phyloP scores from a whole-genome alignment of 1,139 yeast species.

The Debaryomyces psychrophilus region DNA sequence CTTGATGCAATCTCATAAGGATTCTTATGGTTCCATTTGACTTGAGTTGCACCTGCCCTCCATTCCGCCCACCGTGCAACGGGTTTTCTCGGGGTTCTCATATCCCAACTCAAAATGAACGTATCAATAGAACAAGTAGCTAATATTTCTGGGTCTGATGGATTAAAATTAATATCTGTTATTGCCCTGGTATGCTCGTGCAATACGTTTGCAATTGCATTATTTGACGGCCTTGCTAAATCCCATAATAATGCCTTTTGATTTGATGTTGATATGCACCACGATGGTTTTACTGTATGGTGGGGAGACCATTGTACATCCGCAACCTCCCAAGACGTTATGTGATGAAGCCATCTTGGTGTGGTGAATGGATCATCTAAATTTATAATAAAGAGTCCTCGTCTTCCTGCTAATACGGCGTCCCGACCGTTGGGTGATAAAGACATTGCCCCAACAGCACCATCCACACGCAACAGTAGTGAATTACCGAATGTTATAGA shows the following conservation, averaged over 20 bases:
- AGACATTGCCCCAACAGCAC: slow-evolving; percentile 92
- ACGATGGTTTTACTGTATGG: slow-evolving; percentile 75
- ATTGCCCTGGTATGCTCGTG: slow-evolving; percentile 93
- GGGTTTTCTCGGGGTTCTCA: slow-evolving; percentile 75
- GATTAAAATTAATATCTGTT: slow-evolving; percentile 93
- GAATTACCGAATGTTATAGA: slow-evolving; percentile 74
- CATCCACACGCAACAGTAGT: slow-evolving; percentile 83
- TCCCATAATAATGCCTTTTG: slow-evolving; percentile 97
- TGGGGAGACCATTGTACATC: slow-evolving; percentile 97
- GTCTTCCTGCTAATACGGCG: slow-evolving; percentile 87
- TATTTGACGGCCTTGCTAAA: slow-evolving; percentile 69
- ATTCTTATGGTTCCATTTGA: slow-evolving; percentile 85
- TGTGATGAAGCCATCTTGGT: slow-evolving; percentile 90
- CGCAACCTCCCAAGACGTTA: slow-evolving; percentile 97
- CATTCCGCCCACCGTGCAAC: slow-evolving; percentile 84
- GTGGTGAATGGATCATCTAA: slow-evolving; percentile 93
- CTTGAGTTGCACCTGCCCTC: slow-evolving; percentile 94
- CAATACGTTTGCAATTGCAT: slow-evolving; percentile 82
- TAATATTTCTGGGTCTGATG: slow-evolving; percentile 80
- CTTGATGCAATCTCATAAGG: slow-evolving; percentile 80
- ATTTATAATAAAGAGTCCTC: slow-evolving; percentile 88
- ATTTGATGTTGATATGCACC: slow-evolving; percentile 93
- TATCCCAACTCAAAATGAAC: slow-evolving; percentile 86
- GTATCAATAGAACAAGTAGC: slow-evolving; percentile 96
- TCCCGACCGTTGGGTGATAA: slow-evolving; percentile 92